phyloP scores from a whole-genome alignment of 176 grass and related monocot species.

The Ananas comosus region DNA sequence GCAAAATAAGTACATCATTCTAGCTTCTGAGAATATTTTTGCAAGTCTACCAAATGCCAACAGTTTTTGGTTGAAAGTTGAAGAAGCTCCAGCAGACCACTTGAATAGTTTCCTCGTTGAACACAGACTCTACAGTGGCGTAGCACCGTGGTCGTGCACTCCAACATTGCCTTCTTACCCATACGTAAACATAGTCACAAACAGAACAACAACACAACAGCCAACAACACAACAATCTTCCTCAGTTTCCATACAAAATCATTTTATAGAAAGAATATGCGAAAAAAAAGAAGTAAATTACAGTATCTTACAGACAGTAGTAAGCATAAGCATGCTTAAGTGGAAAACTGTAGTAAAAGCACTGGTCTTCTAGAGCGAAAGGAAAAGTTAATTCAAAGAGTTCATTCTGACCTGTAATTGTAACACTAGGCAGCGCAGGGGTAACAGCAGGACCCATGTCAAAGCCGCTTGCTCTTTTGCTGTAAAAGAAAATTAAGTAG shows the following conservation, averaged over 20 bases:
- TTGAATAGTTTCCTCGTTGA: slow-evolving; percentile 12
- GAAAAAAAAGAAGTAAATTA: not conserved
- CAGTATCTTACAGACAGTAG: not conserved
- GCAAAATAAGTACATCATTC: slow-evolving; percentile 14
- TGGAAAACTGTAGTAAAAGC: not conserved
- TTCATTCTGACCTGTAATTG: slow-evolving; percentile 10
- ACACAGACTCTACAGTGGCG: slow-evolving; percentile 20
- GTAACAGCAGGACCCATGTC: slow-evolving; percentile 19
- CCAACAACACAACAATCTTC: slow-evolving; percentile 31
- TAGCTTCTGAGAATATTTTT: slow-evolving; percentile 16
- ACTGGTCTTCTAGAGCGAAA: slow-evolving; percentile 1
- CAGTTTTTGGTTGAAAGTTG: slow-evolving; percentile 13
- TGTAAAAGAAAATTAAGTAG: not conserved
- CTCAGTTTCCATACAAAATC: slow-evolving; percentile 28
- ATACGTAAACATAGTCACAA: slow-evolving; percentile 21
- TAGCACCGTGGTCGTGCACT: slow-evolving; percentile 21
- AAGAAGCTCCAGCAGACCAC: slow-evolving; percentile 15
- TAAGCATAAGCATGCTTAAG: not conserved
- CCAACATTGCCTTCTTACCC: slow-evolving; percentile 28
- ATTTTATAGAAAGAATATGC: slow-evolving; percentile 4
- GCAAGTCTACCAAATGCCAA: slow-evolving; percentile 22
- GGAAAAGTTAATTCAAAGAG: slow-evolving; percentile 1
- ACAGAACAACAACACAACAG: slow-evolving; percentile 26
- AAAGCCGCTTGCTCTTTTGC: slow-evolving; percentile 25
- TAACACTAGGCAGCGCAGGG: not conserved